A percentile compares a stretch with the other conserved stretches of the same genome.
Conservation (phyloP, 1,284 basidiomycete species). For the Cerrena zonata region DNA sequence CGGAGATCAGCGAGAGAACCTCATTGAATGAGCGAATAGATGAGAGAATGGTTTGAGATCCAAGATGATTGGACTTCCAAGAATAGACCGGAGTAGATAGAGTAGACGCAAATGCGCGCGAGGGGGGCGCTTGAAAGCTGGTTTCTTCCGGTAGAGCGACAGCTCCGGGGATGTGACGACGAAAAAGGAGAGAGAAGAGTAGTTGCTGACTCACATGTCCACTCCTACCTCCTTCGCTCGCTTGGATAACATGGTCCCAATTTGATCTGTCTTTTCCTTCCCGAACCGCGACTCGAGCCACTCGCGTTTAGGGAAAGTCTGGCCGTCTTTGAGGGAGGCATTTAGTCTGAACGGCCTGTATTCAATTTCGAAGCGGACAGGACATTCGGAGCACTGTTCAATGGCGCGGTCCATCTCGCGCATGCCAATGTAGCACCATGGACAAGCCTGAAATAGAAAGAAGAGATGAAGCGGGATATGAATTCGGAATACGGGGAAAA, state of each 20-base stretch:
- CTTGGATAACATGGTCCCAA: conserved; percentile 41
- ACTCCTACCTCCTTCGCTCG: conserved; percentile 60
- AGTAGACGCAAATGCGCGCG: no score
- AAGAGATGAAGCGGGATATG: conserved; percentile 6
- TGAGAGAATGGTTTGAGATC: not conserved
- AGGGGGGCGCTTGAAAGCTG: no score
- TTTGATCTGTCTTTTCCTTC: conserved; percentile 45
- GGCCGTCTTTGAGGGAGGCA: conserved; percentile 40
- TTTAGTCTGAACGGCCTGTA: conserved; percentile 72
- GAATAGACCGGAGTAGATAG: not conserved
- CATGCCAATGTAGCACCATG: conserved; percentile 71
- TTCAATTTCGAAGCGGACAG: conserved; percentile 65
- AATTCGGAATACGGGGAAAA: conserved; percentile 17
- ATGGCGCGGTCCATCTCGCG: conserved; percentile 68
- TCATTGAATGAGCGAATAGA: not conserved
- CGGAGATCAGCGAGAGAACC: conserved; percentile 1
- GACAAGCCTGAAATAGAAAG: conserved; percentile 46
- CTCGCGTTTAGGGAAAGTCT: conserved; percentile 42
- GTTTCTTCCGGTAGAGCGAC: not conserved
- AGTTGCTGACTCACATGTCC: conserved; percentile 47
- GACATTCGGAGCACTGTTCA: conserved; percentile 53
- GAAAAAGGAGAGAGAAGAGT: not conserved
- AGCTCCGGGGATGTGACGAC: not conserved
- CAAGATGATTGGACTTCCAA: conserved; percentile 2
- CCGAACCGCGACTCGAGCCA: conserved; percentile 55